Evolutionary conservation across 192 early-diverging fungal species (phyloP), one percentile per base, ranked within the genome.

Genomic region (Martensiomyces pterosporus): DNA sequence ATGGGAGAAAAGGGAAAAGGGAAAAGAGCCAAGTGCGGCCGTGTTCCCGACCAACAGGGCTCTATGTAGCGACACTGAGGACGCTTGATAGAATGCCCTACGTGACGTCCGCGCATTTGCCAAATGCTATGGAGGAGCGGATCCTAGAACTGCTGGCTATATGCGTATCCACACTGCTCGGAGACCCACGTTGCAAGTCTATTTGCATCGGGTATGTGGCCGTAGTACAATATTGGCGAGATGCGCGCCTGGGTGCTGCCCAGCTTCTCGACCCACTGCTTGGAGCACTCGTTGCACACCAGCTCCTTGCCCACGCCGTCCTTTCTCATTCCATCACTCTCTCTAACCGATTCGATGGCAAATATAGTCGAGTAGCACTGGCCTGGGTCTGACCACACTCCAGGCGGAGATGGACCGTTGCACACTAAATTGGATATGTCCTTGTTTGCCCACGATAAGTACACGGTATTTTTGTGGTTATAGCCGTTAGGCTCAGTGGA

Each of bases 161-260:
- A 74, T 57, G 2, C 33, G 39, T 74, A 74, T 18, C 55, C 55
- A 22, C 70, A 74, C 38, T 65, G 54, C 19, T 74, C 70, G 0
- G 63, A 66, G 15, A 74, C 62, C 70, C 70, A 74, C 3, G 63
- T 46, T 5, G 70, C 70, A 17, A 74, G 70, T 1, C 55, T 54
- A 0, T 32, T 35, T 4, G 70, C 43, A 51, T 74, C 64, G 0
- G 70, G 59, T 27, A 74, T 66, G 37, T 74, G 70, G 1, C 70
- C 70, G 43, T 74, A 74, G 42, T 74, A 74, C 8, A 74, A 48
- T 21, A 74, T 32, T 12, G 70, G 70, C 12, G 70, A 62, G 13
- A 66, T 38, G 16, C 49, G 54, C 33, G 56, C 39, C 32, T 61
- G 57, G 45, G 55, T 55, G 5, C 36, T 22, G 9, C 52, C 43